A percentile compares a stretch with the other conserved stretches of the same genome.
phyloP scores from a whole-genome alignment of 345 rosid species.

The Salix brachista region DNA sequence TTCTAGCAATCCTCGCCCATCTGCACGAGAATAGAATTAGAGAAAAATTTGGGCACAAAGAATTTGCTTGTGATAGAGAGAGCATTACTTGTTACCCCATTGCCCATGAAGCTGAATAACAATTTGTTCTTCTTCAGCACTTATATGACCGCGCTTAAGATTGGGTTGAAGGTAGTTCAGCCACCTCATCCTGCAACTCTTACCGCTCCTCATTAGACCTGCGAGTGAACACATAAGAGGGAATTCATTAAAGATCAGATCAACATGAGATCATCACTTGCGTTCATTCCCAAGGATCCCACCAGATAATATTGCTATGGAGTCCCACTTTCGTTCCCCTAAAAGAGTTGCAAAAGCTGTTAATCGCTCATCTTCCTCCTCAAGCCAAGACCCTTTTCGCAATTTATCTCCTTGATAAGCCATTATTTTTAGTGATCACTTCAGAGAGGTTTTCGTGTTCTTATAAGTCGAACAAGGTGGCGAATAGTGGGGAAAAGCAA shows the following conservation, averaged over 20 bases:
- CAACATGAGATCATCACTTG: not conserved
- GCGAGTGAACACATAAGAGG: not conserved
- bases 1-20: slow-evolving; percentile 68
- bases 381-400: slow-evolving; percentile 60
- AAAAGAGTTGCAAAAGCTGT: slow-evolving; percentile 40
- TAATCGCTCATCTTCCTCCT: slow-evolving; percentile 54
- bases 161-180: slow-evolving; percentile 62
- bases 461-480: slow-evolving; percentile 18
- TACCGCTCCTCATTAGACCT: slow-evolving; percentile 69
- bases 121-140: slow-evolving; percentile 51
- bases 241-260: not conserved
- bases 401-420: slow-evolving; percentile 26
- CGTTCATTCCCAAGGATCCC: not conserved
- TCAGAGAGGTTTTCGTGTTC: slow-evolving; percentile 10
- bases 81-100: slow-evolving; percentile 73
- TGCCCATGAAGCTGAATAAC: slow-evolving; percentile 50
- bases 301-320: slow-evolving; percentile 54
- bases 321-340: slow-evolving; percentile 71
- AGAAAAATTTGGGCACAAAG: not conserved
- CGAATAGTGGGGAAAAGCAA: slow-evolving; percentile 11
- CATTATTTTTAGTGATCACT: slow-evolving; percentile 5
- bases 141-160: slow-evolving; percentile 54
- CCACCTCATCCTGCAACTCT: slow-evolving; percentile 76
- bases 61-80: not conserved
- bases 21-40: slow-evolving; percentile 11